A percentile compares a stretch with the other conserved stretches of the same genome.
Conservation (phyloP, 257 asterid species). For the Solanum commersonii region DNA sequence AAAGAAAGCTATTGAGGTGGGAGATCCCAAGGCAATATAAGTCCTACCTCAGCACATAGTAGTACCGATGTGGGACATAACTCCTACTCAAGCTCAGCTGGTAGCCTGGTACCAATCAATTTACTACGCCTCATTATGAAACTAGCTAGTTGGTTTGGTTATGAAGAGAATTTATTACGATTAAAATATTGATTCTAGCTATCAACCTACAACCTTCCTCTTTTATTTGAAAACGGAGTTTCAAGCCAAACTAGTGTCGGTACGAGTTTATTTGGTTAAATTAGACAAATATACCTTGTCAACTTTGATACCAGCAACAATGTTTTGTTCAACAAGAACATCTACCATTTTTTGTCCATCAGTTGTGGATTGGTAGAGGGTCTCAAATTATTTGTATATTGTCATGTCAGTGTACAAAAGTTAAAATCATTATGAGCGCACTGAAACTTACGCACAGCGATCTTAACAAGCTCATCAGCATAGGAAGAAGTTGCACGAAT, state of each 20-base stretch:
- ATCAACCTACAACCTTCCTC: neutral
- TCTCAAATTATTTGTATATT: neutral
- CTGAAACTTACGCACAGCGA: neutral
- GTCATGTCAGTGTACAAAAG: neutral
- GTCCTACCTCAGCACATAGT: neutral
- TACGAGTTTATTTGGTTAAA: neutral
- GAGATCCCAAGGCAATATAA: too few species aligned
- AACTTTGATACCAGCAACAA: conserved; percentile 17
- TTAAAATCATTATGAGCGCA: neutral
- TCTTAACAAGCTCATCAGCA: neutral
- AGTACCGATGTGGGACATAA: neutral
- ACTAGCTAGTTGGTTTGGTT: neutral
- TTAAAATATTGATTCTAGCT: neutral
- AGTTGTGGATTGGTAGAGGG: neutral
- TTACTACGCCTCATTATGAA: neutral
- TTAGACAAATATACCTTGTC: neutral
- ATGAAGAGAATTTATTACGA: neutral
- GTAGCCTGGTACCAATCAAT: neutral
- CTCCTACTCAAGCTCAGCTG: neutral
- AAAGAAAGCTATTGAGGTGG: neutral
- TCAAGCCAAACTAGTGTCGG: neutral
- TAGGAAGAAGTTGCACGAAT: neutral
- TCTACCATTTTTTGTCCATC: conserved; percentile 14
- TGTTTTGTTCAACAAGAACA: conserved; percentile 12
- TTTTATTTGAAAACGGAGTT: neutral